Conservation (phyloP, 768 basidiomycete genomes). For the Tylopilus plumbeoviolaceoides region DNA sequence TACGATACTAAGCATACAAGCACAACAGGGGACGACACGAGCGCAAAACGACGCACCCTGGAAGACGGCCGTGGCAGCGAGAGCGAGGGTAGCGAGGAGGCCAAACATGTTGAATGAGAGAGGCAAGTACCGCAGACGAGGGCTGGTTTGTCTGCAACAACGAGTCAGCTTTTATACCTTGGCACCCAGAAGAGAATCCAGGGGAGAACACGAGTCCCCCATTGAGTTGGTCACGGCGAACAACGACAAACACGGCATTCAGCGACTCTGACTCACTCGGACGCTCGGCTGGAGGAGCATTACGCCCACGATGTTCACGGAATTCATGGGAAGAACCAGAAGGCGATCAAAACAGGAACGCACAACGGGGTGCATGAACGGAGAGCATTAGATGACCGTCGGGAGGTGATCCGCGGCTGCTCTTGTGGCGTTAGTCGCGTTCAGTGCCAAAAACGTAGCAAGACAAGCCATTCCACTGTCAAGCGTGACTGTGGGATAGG, state of each 20-base stretch:
- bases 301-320: slow-evolving; percentile 2
- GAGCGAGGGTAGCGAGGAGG: slow-evolving; percentile 12
- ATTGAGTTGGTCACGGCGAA: neutral
- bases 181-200: no score
- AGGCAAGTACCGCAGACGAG: neutral
- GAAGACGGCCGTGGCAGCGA: slow-evolving; percentile 10
- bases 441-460: neutral
- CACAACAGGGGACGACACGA: neutral
- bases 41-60: slow-evolving; percentile 15
- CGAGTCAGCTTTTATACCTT: slow-evolving; percentile 18
- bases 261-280: neutral
- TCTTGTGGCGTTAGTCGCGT: neutral
- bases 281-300: neutral
- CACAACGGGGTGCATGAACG: no score
- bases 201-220: no score
- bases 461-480: neutral
- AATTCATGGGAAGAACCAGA: neutral
- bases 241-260: neutral
- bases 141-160: neutral
- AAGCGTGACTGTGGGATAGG: neutral
- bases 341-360: neutral
- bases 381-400: neutral
- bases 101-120: slow-evolving; percentile 15
- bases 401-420: neutral
- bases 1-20: slow-evolving; percentile 18